Base-by-base conservation (phyloP, 169 alveolate species). In the Cryptosporidium viatorum region DNA sequence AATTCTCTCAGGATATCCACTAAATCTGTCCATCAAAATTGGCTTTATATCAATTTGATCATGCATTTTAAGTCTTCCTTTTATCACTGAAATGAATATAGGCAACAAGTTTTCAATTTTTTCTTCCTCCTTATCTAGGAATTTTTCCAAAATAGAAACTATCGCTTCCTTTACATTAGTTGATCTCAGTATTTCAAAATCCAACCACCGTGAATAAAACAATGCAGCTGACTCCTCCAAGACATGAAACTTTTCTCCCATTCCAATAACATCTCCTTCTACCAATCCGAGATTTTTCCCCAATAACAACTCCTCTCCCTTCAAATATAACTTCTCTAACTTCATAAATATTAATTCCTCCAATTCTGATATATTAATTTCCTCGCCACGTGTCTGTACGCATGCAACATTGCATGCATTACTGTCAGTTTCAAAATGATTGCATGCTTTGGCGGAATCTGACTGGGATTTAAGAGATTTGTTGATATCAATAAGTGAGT, bases 191-290 rank as follows among this genome's bases (percentile, higher is more conserved):
- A 43, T 29, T 43, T 80, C 89, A 23, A 80, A 80, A 10, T 62
- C 70, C 18, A 80, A 18, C 89, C 89, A 62, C 70, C 62, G 75
- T 8, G 89, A 80, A 48, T 62, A 80, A 41, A 80, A 80, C 39
- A 80, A 26, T 23, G 43, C 21, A 45, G 29, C 69, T 26, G 89
- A 59, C 29, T 80, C 75, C 51, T 62, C 80, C 33, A 43, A 9
- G 0, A 80, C 16, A 18, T 35, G 41, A 43, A n/a, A 39, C 39
- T 62, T 62, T 21, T 55, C 67, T 1, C n/a, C 35, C 37, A 1
- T 5, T 29, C 67, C 18, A 55, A 12, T 0, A 14, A 9, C 51
- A 23, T 55, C 31, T 16, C n/a, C 33, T 10, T 73, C 86, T 18
- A 51, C 51, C 68, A 52, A 52, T 6, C 33, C 55, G 37, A 55